phyloP scores from a whole-genome alignment of 257 asterid species.

The Scutellaria baicalensis region DNA sequence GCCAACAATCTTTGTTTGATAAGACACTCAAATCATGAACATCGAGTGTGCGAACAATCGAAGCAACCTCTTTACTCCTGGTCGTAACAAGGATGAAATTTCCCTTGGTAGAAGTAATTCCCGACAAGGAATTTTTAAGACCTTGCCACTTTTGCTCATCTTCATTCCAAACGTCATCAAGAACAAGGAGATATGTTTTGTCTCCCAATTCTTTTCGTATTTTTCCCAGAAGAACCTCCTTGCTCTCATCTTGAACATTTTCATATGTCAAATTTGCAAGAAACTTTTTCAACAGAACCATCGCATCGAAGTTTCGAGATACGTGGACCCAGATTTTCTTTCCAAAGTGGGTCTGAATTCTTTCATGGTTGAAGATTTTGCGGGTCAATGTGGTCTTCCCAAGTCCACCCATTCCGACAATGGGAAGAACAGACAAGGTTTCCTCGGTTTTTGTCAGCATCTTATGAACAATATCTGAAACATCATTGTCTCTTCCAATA shows the following conservation, averaged over 20 bases:
- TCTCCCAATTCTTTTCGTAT: too few species aligned
- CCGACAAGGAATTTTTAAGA: too few species aligned
- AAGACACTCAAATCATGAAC: background rate
- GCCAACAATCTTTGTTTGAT: too few species aligned
- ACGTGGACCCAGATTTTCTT: background rate
- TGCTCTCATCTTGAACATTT: background rate
- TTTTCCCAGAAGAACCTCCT: background rate
- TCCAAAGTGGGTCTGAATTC: background rate
- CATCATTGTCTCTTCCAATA: background rate
- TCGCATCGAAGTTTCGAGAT: background rate
- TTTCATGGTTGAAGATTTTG: background rate
- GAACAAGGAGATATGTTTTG: too few species aligned
- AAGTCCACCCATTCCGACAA: background rate
- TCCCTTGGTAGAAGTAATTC: background rate
- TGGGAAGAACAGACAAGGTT: background rate
- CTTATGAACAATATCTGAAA: background rate
- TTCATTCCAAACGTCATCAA: too few species aligned
- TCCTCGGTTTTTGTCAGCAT: background rate
- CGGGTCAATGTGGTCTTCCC: background rate
- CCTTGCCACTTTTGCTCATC: too few species aligned
- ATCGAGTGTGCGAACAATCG: background rate
- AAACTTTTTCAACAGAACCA: background rate
- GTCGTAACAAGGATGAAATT: constrained; percentile 16
- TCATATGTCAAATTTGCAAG: background rate
- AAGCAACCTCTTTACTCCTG: background rate